These are phyloP conservation scores for Leccinum arenicola DNA, from an alignment of 768 basidiomycete species.

Conservation along the genomic window DNA sequence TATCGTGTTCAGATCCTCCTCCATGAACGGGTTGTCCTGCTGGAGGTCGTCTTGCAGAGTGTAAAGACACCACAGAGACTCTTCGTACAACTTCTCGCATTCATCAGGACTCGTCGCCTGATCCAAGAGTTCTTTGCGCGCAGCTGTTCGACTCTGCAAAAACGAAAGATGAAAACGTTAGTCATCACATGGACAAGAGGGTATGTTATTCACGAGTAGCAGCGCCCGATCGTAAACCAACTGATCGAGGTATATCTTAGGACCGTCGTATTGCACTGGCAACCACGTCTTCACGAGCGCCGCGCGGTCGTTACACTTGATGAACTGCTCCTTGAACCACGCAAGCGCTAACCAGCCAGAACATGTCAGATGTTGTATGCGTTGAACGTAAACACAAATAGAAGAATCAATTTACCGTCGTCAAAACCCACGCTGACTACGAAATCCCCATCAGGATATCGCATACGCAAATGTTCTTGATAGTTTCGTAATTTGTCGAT, in stretches of 20 bases:
- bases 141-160: conserved; percentile 84
- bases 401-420: conserved; percentile 46
- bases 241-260: conserved; percentile 84
- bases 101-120: conserved; percentile 72
- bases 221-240: conserved; percentile 92
- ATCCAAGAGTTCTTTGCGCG: conserved; percentile 85
- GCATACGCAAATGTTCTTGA: conserved; percentile 81
- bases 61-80: conserved; percentile 91
- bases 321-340: conserved; percentile 94
- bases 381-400: conserved; percentile 5
- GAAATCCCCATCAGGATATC: conserved; percentile 71
- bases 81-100: conserved; percentile 93
- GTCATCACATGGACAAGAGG: background rate
- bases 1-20: conserved; percentile 78
- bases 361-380: conserved; percentile 10
- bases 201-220: conserved; percentile 57
- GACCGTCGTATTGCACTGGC: conserved; percentile 77
- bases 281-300: conserved; percentile 86
- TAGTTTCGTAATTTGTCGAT: conserved; percentile 78
- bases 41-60: conserved; percentile 89
- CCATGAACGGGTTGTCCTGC: conserved; percentile 78
- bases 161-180: background rate
- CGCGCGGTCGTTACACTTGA: conserved; percentile 92
- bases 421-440: conserved; percentile 78
- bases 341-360: conserved; percentile 51